phyloP scores from a whole-genome alignment of 306 rosid species.

The Astragalus membranaceus region DNA sequence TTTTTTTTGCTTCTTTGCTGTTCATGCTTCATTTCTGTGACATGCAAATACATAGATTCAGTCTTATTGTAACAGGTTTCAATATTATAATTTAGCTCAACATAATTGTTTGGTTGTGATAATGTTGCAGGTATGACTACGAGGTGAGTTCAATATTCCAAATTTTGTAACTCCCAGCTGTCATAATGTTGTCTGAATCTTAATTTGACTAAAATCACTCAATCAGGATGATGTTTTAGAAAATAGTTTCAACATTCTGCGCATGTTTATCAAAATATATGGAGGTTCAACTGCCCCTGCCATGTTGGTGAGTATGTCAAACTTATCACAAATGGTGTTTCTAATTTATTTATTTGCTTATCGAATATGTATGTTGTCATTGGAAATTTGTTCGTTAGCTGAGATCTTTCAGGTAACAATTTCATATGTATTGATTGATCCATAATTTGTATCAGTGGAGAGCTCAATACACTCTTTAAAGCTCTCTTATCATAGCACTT shows the following conservation, averaged over 20 bases:
- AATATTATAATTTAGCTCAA: constrained; percentile 30
- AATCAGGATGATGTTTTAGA: constrained; percentile 88
- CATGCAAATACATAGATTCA: constrained; percentile 1
- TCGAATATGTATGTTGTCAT: neutral
- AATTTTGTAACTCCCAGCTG: neutral
- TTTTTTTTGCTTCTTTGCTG: neutral
- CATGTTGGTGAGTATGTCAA: constrained; percentile 55
- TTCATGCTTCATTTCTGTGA: constrained; percentile 6
- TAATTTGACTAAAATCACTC: constrained; percentile 10
- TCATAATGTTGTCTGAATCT: neutral
- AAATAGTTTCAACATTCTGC: constrained; percentile 74
- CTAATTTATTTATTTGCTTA: constrained; percentile 3
- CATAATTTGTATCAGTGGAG: neutral
- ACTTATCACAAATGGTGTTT: neutral
- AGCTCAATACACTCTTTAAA: neutral
- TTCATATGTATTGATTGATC: neutral
- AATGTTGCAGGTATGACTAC: constrained; percentile 76
- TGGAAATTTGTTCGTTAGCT: neutral
- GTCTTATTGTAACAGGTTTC: constrained; percentile 18
- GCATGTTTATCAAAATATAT: constrained; percentile 74
- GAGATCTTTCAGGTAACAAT: neutral
- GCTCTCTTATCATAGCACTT: neutral
- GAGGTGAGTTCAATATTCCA: constrained; percentile 51
- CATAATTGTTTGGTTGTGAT: constrained; percentile 28
- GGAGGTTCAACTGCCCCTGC: constrained; percentile 74